phyloP scores from a whole-genome alignment of 352 stramenopile genomes.

The Phytophthora meadii region DNA sequence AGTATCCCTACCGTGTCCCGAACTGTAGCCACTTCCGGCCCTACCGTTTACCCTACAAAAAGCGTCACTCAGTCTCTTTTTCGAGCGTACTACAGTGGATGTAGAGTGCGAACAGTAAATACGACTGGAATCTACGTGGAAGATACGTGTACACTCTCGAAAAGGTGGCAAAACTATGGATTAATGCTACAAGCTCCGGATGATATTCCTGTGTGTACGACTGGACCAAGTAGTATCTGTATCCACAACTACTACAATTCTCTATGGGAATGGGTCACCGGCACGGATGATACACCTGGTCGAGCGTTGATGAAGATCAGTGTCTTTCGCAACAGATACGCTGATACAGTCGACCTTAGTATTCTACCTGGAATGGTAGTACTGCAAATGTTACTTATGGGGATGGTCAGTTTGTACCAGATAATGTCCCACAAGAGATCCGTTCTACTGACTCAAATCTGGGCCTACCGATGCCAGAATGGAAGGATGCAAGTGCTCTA shows the following conservation, averaged over 20 bases:
- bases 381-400: conserved; percentile 40
- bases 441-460: conserved; percentile 39
- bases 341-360: conserved; percentile 26
- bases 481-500: conserved; percentile 35
- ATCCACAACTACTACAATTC: conserved; percentile 47
- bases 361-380: conserved; percentile 35
- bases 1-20: conserved; percentile 27
- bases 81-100: conserved; percentile 34
- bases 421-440: conserved; percentile 40
- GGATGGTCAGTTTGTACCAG: conserved; percentile 36
- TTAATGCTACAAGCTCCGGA: conserved; percentile 39
- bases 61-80: conserved; percentile 36
- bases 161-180: conserved; percentile 34
- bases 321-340: conserved; percentile 33
- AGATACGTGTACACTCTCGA: conserved; percentile 18
- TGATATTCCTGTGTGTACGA: conserved; percentile 36
- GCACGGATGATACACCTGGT: conserved; percentile 13
- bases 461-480: conserved; percentile 41
- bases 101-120: conserved; percentile 26
- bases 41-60: conserved; percentile 21
- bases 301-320: conserved; percentile 37
- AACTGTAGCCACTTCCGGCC: conserved; percentile 18
- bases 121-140: conserved; percentile 35
- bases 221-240: conserved; percentile 21
- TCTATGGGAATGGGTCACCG: conserved; percentile 36